phyloP scores from a whole-genome alignment of 148 eudicot genomes.

The Agrostemma githago region DNA sequence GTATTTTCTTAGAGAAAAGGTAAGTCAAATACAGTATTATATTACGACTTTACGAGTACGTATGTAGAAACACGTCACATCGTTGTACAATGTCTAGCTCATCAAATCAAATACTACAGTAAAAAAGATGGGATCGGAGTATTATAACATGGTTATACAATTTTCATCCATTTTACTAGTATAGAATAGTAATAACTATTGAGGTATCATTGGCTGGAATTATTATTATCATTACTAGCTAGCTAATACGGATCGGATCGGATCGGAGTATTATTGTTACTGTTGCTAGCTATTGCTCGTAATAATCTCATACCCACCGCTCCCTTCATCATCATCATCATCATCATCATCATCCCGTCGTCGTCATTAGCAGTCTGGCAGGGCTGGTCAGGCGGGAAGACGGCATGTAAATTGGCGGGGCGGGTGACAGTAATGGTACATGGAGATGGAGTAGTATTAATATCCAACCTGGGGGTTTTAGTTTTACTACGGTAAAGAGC shows the following conservation, averaged over 20 bases:
- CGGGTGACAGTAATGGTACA: neutral
- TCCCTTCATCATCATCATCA: conserved; percentile 48
- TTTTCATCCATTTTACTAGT: no score
- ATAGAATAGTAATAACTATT: no score
- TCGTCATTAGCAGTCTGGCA: conserved; percentile 45
- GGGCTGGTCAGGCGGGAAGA: conserved; percentile 70
- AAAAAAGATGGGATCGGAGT: no score
- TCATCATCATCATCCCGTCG: conserved; percentile 38
- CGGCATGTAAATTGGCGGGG: neutral
- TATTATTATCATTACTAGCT: neutral
- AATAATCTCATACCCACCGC: conserved; percentile 49
- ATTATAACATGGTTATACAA: no score
- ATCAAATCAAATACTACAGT: no score
- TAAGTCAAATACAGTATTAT: no score
- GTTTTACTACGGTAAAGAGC: conserved; percentile 50
- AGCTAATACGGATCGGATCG: no score
- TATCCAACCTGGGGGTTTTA: conserved; percentile 23
- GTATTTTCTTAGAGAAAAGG: no score
- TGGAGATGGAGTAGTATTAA: neutral
- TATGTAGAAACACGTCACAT: no score
- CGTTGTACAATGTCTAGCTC: no score
- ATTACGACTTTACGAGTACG: no score
- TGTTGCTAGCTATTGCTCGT: conserved; percentile 33
- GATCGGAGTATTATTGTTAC: neutral
- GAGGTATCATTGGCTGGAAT: neutral